Evolutionary conservation across 805 yeast genomes (phyloP), one percentile per base, ranked within the genome.

Genomic region (Ogataea polymorpha): DNA sequence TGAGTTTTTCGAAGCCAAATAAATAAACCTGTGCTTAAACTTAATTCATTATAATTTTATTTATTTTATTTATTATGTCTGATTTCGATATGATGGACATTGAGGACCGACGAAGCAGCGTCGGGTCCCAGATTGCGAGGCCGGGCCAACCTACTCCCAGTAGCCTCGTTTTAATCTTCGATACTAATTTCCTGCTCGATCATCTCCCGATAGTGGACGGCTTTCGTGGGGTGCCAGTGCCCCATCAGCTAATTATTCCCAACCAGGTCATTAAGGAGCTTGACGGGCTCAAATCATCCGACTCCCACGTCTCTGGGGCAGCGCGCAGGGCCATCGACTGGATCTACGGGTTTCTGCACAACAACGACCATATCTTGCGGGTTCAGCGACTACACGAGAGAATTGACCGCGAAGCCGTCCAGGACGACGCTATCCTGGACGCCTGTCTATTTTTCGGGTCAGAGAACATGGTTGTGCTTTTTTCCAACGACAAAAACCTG

Each of bases 381-480:
- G 95, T 86, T 0, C 96, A 90, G 58, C 76, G 71, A 48, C 31
- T 72, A 13, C 60, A 65, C 21, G 86, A 89, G 56, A 61, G 66
- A 18, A 33, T 82, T 1, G 78, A 80, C 42, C 55, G 57, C 7
- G 38, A 53, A 2, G 58, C 79, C 1, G 39, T 39, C 0, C 81
- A 85, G 43, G 97, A 90, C 61, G 95, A 89, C 54, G 74, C 95
- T 0, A 89, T 90, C 46, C 62, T 89, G 30, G 96, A 90, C 59
- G 88, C 96, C 58, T 84, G 95, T 51, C 54, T 83, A 18, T 88
- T 74, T 55, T 79, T 82, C 42, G 70, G 74, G 45, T 61, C 65
- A 10, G 60, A 39, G 1, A 51, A 58, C 23, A 54, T 77, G 44
- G 83, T 82, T 6, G 72, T 89, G 2, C 59, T 86, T 18, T 54